These are phyloP conservation scores for Silene coronaria DNA, from an alignment of 179 eudicot species.

Conservation along the genomic window DNA sequence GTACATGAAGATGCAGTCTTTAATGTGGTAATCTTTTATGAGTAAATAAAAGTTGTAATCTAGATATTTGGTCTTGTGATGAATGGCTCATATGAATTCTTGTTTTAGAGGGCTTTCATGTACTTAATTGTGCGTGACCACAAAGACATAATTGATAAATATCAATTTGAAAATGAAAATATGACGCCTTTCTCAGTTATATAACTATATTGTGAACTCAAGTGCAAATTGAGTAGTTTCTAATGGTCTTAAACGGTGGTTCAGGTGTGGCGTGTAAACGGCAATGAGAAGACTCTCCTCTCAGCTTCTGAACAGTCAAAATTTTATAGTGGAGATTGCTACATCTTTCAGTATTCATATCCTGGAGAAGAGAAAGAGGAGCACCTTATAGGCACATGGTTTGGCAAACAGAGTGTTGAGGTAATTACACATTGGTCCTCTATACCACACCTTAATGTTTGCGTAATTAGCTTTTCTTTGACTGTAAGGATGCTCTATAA, in stretches of 20 bases:
- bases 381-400: slow-evolving; percentile 86
- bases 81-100: background rate
- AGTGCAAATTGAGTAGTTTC: slow-evolving; percentile 9
- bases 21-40: background rate
- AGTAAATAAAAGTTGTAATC: background rate
- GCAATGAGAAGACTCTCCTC: slow-evolving; percentile 61
- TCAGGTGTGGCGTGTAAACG: slow-evolving; percentile 93
- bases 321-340: slow-evolving; percentile 92
- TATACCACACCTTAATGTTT: background rate
- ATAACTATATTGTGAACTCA: background rate
- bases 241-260: slow-evolving; percentile 10
- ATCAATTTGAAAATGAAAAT: no score
- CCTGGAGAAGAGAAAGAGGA: slow-evolving; percentile 90
- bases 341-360: slow-evolving; percentile 82
- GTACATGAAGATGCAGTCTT: background rate
- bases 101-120: background rate
- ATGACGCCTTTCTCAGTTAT: no score
- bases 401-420: slow-evolving; percentile 84
- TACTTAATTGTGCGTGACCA: background rate
- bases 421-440: slow-evolving; percentile 30
- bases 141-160: no score
- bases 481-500: background rate
- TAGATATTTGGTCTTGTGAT: background rate
- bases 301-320: slow-evolving; percentile 64
- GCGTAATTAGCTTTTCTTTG: background rate